Evolutionary conservation across 106 monocot species (phyloP).

Genomic region (Acanthochlamys bracteata): DNA sequence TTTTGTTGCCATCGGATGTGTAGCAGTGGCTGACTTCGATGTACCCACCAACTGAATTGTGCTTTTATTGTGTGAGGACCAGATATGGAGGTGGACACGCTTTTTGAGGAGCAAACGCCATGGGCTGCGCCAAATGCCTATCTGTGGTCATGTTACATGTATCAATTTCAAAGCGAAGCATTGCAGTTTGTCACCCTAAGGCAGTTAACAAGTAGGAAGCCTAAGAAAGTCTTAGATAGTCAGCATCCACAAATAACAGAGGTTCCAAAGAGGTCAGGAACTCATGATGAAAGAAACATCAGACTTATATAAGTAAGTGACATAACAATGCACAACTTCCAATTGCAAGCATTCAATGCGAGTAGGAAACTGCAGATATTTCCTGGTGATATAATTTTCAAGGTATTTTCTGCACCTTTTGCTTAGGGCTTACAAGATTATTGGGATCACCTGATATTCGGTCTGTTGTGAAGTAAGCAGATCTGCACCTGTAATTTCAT

Average conservation of each 20-base stretch:
- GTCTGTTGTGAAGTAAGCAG: too few species aligned
- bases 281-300: neutral
- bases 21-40: conserved; percentile 58
- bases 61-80: conserved; percentile 57
- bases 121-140: conserved; percentile 77
- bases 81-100: conserved; percentile 40
- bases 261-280: neutral
- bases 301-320: neutral
- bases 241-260: conserved; percentile 6
- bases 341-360: too few species aligned
- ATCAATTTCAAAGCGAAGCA: conserved; percentile 81
- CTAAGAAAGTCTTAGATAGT: conserved; percentile 46
- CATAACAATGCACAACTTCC: too few species aligned
- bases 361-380: too few species aligned
- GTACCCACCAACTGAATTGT: conserved; percentile 50
- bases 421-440: too few species aligned
- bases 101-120: conserved; percentile 58
- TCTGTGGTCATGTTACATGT: conserved; percentile 87
- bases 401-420: too few species aligned
- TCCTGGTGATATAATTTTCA: too few species aligned
- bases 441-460: too few species aligned
- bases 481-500: too few species aligned
- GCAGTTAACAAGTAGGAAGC: conserved; percentile 40
- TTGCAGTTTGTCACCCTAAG: conserved; percentile 74
- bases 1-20: conserved; percentile 75